phyloP scores from a whole-genome alignment of 805 yeast genomes.

The Isabelozyma heimii region DNA sequence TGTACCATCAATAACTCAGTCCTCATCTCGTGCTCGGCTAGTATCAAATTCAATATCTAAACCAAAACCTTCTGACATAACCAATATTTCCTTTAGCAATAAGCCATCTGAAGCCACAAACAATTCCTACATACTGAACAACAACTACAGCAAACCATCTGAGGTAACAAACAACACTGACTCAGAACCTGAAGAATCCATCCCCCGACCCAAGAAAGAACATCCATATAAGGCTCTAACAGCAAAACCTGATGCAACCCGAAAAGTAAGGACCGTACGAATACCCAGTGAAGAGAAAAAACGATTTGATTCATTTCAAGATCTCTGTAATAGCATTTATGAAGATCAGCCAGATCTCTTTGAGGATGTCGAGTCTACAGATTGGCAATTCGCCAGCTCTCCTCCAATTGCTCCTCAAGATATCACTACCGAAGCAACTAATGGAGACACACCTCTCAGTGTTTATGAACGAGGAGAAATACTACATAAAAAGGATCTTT shows the following conservation, averaged over 20 bases:
- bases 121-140: background rate
- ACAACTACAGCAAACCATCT: no score
- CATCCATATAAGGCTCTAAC: background rate
- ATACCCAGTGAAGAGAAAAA: background rate
- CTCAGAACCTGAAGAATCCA: no score
- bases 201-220: slow-evolving; percentile 1
- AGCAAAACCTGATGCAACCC: background rate
- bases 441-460: slow-evolving; percentile 27
- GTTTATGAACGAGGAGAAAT: slow-evolving; percentile 64
- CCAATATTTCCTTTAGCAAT: slow-evolving; percentile 12
- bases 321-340: slow-evolving; percentile 20
- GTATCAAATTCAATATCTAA: slow-evolving; percentile 5
- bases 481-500: slow-evolving; percentile 45
- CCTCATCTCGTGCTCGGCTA: background rate
- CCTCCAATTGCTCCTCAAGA: background rate
- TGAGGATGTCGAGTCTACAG: slow-evolving; percentile 4
- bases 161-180: no score
- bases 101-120: background rate
- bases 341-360: slow-evolving; percentile 27
- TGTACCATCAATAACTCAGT: background rate
- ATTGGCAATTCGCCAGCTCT: background rate
- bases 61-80: slow-evolving; percentile 16
- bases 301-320: slow-evolving; percentile 4
- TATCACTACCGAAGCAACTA: background rate
- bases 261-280: no score